Evolutionary conservation across 768 basidiomycete genomes (phyloP), one percentile per base, ranked within the genome.

Genomic region (Phlegmacium glaucopus): DNA sequence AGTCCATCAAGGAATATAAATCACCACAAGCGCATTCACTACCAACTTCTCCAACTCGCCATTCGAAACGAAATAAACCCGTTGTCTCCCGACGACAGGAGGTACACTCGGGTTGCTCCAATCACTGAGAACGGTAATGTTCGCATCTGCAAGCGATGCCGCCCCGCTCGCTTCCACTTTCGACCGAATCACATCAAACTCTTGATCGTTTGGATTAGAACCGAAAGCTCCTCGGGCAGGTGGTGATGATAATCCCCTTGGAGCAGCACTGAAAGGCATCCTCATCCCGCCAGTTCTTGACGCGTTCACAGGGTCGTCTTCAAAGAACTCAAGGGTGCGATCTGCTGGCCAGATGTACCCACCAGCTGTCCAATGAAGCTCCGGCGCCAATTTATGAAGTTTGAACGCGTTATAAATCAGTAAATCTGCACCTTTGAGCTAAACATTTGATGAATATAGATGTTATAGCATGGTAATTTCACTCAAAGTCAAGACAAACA

Each of bases 311-410:
- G 42, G 61, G 47, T 71, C 64, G 32, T 82, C 79, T 43, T 69
- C 70, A 32, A 72, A 72, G 46, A 78, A 75, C 57, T 90, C 85
- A 15, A 90, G 83, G 0, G 78, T 76, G 42, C 79, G 78, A 56
- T 87, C 84, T 18, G 79, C 72, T 0, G 87, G 82, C 89, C 90
- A 91, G 51, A 91, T 73, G 61, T 85, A 90, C 15, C 87, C 87
- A 2, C 87, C 88, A 27, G 90, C 89, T 13, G 83, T 80, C 84
- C 87, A 91, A 49, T 85, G 85, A 1, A 91, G 74, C 50, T 85
- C 85, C 0, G 87, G 85, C 1, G 69, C 63, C 39, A 91, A 79
- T 50, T 89, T 89, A 71, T 82, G 88, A 32, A 84, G 63, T 62
- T 86, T 88, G 61, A 90, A 67, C 3, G 87, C 84, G 43, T 87